Base-by-base conservation (phyloP, 257 asterid genomes). In the Ajuga chamaepitys region DNA sequence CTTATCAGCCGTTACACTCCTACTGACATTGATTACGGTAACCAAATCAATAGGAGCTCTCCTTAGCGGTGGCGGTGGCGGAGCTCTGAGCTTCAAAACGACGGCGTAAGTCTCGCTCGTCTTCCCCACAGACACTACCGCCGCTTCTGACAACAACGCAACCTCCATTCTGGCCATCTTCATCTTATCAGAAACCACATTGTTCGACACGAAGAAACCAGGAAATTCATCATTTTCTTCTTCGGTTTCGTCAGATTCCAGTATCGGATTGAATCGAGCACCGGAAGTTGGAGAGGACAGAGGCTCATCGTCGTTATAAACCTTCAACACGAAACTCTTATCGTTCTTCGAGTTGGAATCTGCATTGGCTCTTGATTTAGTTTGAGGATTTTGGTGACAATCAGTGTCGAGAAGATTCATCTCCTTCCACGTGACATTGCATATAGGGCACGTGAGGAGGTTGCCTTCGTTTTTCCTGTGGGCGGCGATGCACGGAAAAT, bases 291-390 rank as follows among this genome's bases (percentile, higher is more conserved):
- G 93, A 4, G 98, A 90, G 17, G 86, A 78, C 16, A 94, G 72
- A 0, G 99, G 95, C 75, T 94, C 99, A 13, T 94, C 99, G 40
- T 94, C 99, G 46, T 94, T 85, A 45, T 94, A 94, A 13, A 90
- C 95, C 74, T 88, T 94, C 51, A 88, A 61, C 52, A 41, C 67
- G 32, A 74, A 66, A 45, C 55, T 58, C 64, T 62, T 72, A 28
- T 21, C n/a, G n/a, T n/a, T n/a, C n/a, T n/a, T n/a, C n/a, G n/a
- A n/a, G n/a, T n/a, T n/a, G n/a, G n/a, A n/a, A n/a, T n/a, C n/a
- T n/a, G n/a, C n/a, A n/a, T n/a, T 68, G 12, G 54, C 70, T 62
- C 61, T 50, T 54, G 17, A 66, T 3, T 22, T 37, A 21, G 17
- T 14, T 17, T 63, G 63, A 1, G 75, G 55, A 35, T 57, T 67